Conservation (phyloP, 164 flowering plant species). For the Tetrastigma voinierianum region DNA sequence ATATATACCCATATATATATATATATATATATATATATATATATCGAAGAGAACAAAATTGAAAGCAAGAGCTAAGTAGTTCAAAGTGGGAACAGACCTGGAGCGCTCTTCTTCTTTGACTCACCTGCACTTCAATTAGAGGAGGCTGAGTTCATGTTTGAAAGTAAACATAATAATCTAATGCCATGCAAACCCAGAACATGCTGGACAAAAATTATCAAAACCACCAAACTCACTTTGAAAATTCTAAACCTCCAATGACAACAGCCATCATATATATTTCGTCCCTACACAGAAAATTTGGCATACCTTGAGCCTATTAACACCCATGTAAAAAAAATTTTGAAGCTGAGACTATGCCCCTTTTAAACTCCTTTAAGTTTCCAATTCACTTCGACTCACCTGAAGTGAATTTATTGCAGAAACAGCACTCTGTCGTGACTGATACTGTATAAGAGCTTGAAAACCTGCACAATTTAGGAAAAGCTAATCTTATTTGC, state of each 20-base stretch:
- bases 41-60: not conserved
- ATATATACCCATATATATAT: too few relatives aligned
- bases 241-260: constrained; percentile 95
- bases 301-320: too few relatives aligned
- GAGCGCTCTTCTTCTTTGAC: constrained; percentile 91
- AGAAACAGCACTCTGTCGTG: constrained; percentile 71
- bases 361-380: not conserved
- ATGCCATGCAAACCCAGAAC: constrained; percentile 10
- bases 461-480: constrained; percentile 71
- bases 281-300: constrained; percentile 68
- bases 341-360: not conserved
- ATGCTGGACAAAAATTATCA: not conserved
- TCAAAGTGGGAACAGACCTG: constrained; percentile 49
- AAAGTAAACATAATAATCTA: not conserved
- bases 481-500: not conserved
- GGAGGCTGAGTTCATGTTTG: constrained; percentile 53
- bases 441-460: constrained; percentile 88
- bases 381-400: constrained; percentile 8
- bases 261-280: constrained; percentile 99
- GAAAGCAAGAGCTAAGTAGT: not conserved
- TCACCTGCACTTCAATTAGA: constrained; percentile 93
- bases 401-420: constrained; percentile 91
- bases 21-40: too few relatives aligned
- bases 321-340: too few relatives aligned
- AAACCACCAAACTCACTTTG: constrained; percentile 61